Evolutionary conservation across 2,329 filamentous ascomycete genomes (phyloP).

Genomic region (Arthrobotrys megalospora): DNA sequence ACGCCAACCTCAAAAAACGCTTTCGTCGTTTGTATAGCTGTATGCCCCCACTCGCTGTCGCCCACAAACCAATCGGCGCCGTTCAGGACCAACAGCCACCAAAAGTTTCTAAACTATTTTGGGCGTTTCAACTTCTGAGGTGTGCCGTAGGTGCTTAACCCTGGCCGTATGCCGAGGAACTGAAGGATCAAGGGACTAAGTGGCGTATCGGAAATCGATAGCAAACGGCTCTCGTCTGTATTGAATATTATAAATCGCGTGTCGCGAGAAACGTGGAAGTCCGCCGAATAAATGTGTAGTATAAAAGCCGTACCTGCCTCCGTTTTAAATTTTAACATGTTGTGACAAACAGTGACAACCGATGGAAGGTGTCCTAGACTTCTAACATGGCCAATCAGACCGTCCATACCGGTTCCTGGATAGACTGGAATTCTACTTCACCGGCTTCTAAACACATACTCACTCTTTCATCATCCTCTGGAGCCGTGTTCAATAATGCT

Average conservation of each 20-base stretch:
- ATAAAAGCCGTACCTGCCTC: no score
- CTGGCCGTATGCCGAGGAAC: background rate
- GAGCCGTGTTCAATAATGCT: slow-evolving; percentile 27
- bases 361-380: no score
- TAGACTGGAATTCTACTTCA: slow-evolving; percentile 34
- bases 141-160: background rate
- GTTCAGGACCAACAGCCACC: background rate
- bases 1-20: background rate
- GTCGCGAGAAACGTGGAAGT: no score
- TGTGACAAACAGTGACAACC: background rate
- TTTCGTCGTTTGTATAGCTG: background rate
- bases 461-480: slow-evolving; percentile 2
- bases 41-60: no score
- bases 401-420: slow-evolving; percentile 23
- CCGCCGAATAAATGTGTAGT: no score
- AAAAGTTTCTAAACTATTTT: background rate
- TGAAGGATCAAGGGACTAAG: background rate
- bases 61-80: background rate
- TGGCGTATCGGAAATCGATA: background rate
- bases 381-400: background rate
- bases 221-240: background rate
- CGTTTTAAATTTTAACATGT: background rate
- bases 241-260: no score
- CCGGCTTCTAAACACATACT: slow-evolving; percentile 6
- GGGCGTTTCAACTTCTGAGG: slow-evolving; percentile 6